phyloP scores from a whole-genome alignment of 805 yeast species.

The Candida odintsovae region DNA sequence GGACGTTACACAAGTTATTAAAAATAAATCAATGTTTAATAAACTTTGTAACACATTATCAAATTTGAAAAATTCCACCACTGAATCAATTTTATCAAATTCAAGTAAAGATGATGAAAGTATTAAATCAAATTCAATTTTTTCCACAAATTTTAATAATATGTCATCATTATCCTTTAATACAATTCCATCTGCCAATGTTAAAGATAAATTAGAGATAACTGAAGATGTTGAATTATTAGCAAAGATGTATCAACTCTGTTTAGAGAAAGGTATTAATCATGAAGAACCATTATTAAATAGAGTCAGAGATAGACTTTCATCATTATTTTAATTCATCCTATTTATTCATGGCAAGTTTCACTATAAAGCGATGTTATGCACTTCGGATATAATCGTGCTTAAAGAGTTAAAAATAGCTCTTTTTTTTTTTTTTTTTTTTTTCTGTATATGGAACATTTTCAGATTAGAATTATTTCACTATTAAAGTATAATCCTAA shows the following conservation, averaged over 20 bases:
- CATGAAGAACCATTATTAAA: slow-evolving; percentile 7
- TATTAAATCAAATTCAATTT: slow-evolving; percentile 5
- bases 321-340: neutral
- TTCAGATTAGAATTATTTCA: too few species aligned
- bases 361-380: too few species aligned
- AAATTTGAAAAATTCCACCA: slow-evolving; percentile 1
- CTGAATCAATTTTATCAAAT: slow-evolving; percentile 8
- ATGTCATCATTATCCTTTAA: slow-evolving; percentile 5
- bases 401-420: too few species aligned
- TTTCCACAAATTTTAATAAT: slow-evolving; percentile 11
- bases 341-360: neutral
- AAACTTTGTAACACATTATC: slow-evolving; percentile 8
- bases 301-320: slow-evolving; percentile 14
- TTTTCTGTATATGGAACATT: too few species aligned
- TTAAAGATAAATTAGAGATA: neutral
- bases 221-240: slow-evolving; percentile 17
- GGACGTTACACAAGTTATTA: neutral
- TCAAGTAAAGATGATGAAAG: slow-evolving; percentile 5
- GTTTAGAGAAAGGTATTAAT: slow-evolving; percentile 15
- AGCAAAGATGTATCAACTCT: slow-evolving; percentile 17
- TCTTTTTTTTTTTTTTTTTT: too few species aligned
- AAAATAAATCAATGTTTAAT: slow-evolving; percentile 11
- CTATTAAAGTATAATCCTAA: too few species aligned
- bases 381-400: neutral
- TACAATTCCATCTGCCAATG: neutral